Base-by-base conservation (phyloP, 2,329 filamentous ascomycete genomes). In the Apiospora aurea region DNA sequence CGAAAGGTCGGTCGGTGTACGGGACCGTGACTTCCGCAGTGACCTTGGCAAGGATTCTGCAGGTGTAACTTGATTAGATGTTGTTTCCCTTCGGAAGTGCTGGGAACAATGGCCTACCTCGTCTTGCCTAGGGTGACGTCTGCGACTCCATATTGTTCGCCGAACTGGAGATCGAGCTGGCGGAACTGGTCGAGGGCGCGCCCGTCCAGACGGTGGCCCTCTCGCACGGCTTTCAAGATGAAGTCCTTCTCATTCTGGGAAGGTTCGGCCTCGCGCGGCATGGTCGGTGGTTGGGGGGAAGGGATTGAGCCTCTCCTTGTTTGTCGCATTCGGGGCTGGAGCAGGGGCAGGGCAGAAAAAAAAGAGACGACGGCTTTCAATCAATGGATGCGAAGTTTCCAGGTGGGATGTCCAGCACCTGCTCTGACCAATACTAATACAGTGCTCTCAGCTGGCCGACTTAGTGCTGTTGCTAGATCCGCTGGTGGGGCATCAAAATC, bases 241-340 rank as follows among this genome's bases (percentile, higher is more conserved):
- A 99, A 99, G 13, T 90, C 90, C 81, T 90, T 94, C 87, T 98
- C 96, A 80, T 96, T 94, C 75, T 93, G 89, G 70, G 96, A 98
- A 71, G 96, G 94, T 77, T 97, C 94, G 73, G 92, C 91, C 92
- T 98, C 95, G 83, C 94, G 93, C 80, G 96, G 96, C 96, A 98
- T 98, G 75, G 75, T 75, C 69, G 57, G n/a, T 69, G 38, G 74
- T 74, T 70, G 69, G 70, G 43, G 43, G 41, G 70, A 71, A 72
- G n/a, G 46, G 67, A 64, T 73, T 21, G 71, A 53, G 71, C 71
- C 71, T 69, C 66, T 68, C 72, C 66, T 70, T 67, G 68, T 74
- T 77, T 70, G 71, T 67, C 71, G 76, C 73, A 61, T 61, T 61
- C 13, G 26, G 26, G 1, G 34, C 4, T 38, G 34, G 34, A 64